These are phyloP conservation scores for Wickerhamomyces sp. DNA, from an alignment of 1,139 yeast species.

Conservation along the genomic window DNA sequence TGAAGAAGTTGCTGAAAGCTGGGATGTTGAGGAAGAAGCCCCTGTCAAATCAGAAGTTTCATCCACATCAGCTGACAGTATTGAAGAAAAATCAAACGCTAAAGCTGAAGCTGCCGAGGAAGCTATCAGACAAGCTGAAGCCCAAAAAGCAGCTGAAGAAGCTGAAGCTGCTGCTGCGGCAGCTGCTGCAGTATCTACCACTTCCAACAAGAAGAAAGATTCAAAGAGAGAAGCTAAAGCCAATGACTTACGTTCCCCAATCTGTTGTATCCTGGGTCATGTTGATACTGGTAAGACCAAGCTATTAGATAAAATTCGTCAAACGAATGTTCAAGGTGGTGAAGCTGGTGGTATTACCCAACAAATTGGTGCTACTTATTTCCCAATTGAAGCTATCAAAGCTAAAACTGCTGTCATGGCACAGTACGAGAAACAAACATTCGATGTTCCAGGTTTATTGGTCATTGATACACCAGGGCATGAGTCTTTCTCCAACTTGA, in stretches of 20 bases:
- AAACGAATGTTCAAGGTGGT: constrained; percentile 99
- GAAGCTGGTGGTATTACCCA: constrained; percentile 99
- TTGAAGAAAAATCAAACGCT: constrained; percentile 24
- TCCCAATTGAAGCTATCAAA: constrained; percentile 93
- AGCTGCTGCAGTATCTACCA: constrained; percentile 22
- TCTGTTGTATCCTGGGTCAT: constrained; percentile 98
- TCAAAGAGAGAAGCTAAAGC: constrained; percentile 26
- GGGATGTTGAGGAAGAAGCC: constrained; percentile 42
- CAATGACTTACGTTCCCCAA: constrained; percentile 85
- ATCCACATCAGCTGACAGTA: constrained; percentile 25
- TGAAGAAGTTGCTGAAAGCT: constrained; percentile 56
- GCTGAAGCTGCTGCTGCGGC: constrained; percentile 18
- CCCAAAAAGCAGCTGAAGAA: constrained; percentile 24
- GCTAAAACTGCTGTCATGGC: constrained; percentile 91
- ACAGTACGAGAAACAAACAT: constrained; percentile 74
- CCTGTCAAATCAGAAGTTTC: constrained; percentile 19
- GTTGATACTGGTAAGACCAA: constrained; percentile 99
- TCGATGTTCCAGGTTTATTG: constrained; percentile 94
- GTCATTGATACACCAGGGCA: constrained; percentile 99
- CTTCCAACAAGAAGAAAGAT: constrained; percentile 22
- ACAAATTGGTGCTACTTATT: constrained; percentile 99
- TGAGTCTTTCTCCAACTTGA: constrained; percentile 96
- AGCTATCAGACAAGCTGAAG: constrained; percentile 19
- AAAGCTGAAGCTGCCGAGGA: constrained; percentile 22
- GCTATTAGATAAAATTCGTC: constrained; percentile 92